Conservation (phyloP, 2,329 filamentous ascomycete species). For the Chaetomium sp. region DNA sequence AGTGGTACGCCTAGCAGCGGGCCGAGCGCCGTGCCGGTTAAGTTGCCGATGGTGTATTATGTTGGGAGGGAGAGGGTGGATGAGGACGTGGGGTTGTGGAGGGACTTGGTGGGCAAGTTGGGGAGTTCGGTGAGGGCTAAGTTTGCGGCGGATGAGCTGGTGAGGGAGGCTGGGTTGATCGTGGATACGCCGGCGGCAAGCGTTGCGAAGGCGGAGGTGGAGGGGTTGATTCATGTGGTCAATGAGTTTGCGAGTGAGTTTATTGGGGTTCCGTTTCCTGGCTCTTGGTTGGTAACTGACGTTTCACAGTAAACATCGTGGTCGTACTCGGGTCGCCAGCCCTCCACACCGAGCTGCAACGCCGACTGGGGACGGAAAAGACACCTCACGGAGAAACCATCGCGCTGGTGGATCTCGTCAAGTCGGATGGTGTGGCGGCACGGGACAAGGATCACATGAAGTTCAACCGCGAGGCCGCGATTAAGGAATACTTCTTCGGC, state of each 20-base stretch:
- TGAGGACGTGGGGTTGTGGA: conserved; percentile 67
- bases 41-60: conserved; percentile 85
- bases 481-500: conserved; percentile 94
- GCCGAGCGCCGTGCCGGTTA: conserved; percentile 80
- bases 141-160: conserved; percentile 66
- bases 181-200: conserved; percentile 70
- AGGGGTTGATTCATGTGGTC: conserved; percentile 71
- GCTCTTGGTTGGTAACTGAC: conserved; percentile 2
- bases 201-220: conserved; percentile 48
- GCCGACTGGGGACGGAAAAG: conserved; percentile 54
- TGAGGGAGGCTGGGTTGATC: conserved; percentile 69
- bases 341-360: conserved; percentile 66
- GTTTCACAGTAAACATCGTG: conserved; percentile 62
- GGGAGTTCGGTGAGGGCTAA: conserved; percentile 72
- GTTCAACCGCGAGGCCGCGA: conserved; percentile 64
- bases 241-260: conserved; percentile 46
- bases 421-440: conserved; percentile 78
- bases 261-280: neutral
- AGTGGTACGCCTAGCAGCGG: conserved; percentile 86
- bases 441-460: conserved; percentile 70
- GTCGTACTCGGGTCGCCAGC: conserved; percentile 75
- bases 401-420: conserved; percentile 69
- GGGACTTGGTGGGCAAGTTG: conserved; percentile 65
- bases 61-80: conserved; percentile 70
- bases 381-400: conserved; percentile 60